These are phyloP conservation scores for Colletotrichum sp. DNA, from an alignment of 2,329 filamentous ascomycete genomes.

Conservation along the genomic window DNA sequence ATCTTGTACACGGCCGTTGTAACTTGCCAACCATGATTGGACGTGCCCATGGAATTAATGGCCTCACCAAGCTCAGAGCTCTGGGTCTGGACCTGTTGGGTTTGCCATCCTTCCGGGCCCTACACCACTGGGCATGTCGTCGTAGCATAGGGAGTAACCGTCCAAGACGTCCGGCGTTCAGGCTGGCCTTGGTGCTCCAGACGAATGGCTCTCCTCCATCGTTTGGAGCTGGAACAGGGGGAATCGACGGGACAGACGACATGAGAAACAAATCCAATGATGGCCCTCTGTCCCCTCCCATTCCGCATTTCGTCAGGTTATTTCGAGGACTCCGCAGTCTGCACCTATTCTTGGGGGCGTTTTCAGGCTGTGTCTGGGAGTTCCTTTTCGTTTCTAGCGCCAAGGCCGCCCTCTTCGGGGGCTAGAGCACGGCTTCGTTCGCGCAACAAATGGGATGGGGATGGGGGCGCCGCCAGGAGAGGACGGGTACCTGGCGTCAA, in stretches of 20 bases:
- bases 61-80: constrained; percentile 15
- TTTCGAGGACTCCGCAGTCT: neutral
- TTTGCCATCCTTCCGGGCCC: neutral
- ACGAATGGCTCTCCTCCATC: neutral
- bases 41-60: constrained; percentile 1
- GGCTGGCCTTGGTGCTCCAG: neutral
- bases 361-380: constrained; percentile 1
- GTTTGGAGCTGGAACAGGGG: constrained; percentile 8
- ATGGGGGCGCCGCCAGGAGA: neutral
- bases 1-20: constrained; percentile 7
- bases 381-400: constrained; percentile 14
- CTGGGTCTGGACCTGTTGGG: constrained; percentile 13
- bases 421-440: neutral
- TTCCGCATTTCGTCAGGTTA: neutral
- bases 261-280: neutral
- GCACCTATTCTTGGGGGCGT: neutral
- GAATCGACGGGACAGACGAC: neutral
- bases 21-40: constrained; percentile 11
- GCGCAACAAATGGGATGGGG: neutral
- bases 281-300: neutral
- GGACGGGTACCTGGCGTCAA: constrained; percentile 12
- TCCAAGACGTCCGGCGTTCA: neutral
- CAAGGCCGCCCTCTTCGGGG: neutral
- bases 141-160: neutral
- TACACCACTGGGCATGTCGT: neutral